Evolutionary conservation across 1,139 yeast genomes (phyloP), one percentile per base, ranked within the genome.

Genomic region (Candida tropicalis): DNA sequence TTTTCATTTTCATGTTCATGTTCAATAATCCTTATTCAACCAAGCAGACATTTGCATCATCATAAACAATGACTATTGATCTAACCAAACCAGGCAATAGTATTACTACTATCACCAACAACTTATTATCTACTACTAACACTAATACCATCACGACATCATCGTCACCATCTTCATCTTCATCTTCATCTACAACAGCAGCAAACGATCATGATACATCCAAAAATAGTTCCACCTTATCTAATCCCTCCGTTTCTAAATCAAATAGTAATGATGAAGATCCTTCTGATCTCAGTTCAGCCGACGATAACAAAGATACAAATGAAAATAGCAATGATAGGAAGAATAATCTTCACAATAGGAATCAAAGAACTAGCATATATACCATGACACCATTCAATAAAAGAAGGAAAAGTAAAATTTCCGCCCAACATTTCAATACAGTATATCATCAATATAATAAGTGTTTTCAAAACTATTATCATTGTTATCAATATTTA

Each of bases 381-480:
- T 31, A 23, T 17, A 20, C 34, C 15, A 28, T 23, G 16, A 29
- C 35, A 22, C 27, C 23, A 7, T 29, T 15, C 15, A 28, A 28
- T 8, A 38, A 29, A 23, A 28, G 34, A 38, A 38, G 40, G 34
- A 29, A 28, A 38, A 38, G 35, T 27, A 27, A 28, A 12, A 24
- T 20, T 3, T 24, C 36, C n/a, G 36, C 31, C 7, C 26, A 20
- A 10, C 37, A 35, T 28, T 37, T 27, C 31, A 33, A 43, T 31
- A 38, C 37, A 16, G 32, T 40, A 5, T 50, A 47, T 42, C 50
- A 52, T 33, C 55, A 51, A 38, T 63, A 63, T 44, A 59, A 60
- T 47, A 63, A 60, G 49, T 73, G 77, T 44, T 73, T 73, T 56
- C 78, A 73, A 48, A 73, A 73, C 53, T 71, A 72, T 49, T 71